Evolutionary conservation across 306 rosid species (phyloP), one percentile per base, ranked within the genome.

Genomic region (Albizia julibrissin): DNA sequence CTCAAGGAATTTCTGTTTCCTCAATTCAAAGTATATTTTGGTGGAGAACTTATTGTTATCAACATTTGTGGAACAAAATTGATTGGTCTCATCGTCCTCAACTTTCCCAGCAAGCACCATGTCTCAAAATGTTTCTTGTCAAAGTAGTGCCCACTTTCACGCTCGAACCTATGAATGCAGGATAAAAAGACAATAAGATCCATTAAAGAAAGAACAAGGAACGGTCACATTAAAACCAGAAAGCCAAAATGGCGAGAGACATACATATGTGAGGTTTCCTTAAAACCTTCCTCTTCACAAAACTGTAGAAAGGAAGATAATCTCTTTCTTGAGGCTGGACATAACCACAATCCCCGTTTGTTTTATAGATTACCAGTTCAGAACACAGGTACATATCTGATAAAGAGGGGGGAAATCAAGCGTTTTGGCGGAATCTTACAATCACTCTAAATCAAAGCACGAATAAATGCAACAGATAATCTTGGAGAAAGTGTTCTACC

Each of bases 111-210:
- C 15, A 43, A 83, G 81, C 58, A 88, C 80, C 81, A 70, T 0
- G 0, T 85, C 83, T 83, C 91, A 39, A 89, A 86, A 71, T 89
- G 22, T 19, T 40, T 56, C 72, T 79, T 22, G 84, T 86, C 81
- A 59, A 91, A 86, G 89, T 76, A 89, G 10, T 69, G 14, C 10
- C 89, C 90, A 13, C 82, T 85, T 88, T 88, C 91, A 19, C 90
- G 59, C 50, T 82, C 86, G 62, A 91, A 85, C 80, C 93, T 91
- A 79, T 61, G 37, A 81, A 56, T 49, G 9, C 80, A 74, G 22
- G 24, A 65, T 71, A 34, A 67, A 46, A 70, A 65, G 42, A 42
- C 56, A 31, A 1, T 10, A 18, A 59, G 15, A 46, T 16, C 67
- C 66, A 67, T 66, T 31, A 10, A 33, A 77, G 42, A 33, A 22